phyloP scores from a whole-genome alignment of 441 rosid species.

The Breynia disticha region DNA sequence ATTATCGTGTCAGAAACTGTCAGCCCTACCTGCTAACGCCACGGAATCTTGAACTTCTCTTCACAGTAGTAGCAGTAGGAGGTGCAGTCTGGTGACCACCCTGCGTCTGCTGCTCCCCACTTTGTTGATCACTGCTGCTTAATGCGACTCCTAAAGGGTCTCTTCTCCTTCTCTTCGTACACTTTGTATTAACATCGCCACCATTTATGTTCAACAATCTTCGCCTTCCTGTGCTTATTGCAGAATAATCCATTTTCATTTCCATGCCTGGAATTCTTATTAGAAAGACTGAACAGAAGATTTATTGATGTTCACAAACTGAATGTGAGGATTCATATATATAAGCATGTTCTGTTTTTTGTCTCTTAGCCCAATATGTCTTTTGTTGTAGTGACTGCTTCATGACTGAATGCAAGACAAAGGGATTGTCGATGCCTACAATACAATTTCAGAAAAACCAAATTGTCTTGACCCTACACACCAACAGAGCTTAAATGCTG shows the following conservation, averaged over 20 bases:
- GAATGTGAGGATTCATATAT: constrained; percentile 1
- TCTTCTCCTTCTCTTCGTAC: constrained; percentile 29
- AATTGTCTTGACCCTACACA: constrained; percentile 1
- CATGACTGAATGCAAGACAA: not conserved
- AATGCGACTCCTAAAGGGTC: constrained; percentile 12
- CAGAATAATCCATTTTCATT: constrained; percentile 11
- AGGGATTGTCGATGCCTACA: constrained; percentile 21
- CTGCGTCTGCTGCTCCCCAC: constrained; percentile 2
- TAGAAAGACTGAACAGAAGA: not conserved
- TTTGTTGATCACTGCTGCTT: constrained; percentile 11
- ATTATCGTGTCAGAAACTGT: no score
- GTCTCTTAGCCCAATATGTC: constrained; percentile 1
- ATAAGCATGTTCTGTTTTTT: not conserved
- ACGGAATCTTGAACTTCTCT: constrained; percentile 45
- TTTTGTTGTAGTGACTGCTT: constrained; percentile 6
- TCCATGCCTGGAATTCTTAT: constrained; percentile 9
- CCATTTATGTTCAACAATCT: constrained; percentile 12
- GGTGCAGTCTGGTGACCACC: constrained; percentile 10
- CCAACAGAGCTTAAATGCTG: no score
- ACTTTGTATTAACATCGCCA: constrained; percentile 10
- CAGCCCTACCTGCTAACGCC: constrained; percentile 61
- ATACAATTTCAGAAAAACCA: constrained; percentile 15
- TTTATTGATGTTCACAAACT: constrained; percentile 3
- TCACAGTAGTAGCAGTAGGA: constrained; percentile 22
- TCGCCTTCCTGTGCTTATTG: constrained; percentile 5